Evolutionary conservation across 495 filamentous ascomycete genomes (phyloP).

Genomic region (Glutinoglossum americanum): DNA sequence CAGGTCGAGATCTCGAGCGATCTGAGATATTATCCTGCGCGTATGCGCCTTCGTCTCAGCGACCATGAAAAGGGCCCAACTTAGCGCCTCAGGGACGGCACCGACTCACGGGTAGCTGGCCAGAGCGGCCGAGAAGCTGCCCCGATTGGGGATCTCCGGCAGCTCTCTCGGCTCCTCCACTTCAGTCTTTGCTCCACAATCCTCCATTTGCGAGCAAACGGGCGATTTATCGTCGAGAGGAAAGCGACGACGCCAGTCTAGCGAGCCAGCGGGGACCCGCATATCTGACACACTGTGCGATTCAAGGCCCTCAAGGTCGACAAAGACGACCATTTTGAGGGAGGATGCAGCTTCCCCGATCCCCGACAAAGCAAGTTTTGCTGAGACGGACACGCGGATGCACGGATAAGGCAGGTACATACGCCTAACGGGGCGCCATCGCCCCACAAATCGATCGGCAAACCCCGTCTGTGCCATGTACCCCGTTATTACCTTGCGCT

Average conservation of each 20-base stretch:
- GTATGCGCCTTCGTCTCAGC: constrained; percentile 7
- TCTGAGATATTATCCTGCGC: constrained; percentile 48
- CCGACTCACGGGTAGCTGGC: constrained; percentile 69
- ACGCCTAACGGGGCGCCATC: background rate
- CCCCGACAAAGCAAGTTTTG: background rate
- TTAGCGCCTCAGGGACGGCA: constrained; percentile 7
- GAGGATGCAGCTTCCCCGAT: background rate
- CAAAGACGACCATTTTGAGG: constrained; percentile 7
- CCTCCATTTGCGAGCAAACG: background rate
- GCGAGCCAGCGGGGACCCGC: constrained; percentile 6
- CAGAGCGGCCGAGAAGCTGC: constrained; percentile 46
- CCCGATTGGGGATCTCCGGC: constrained; percentile 3
- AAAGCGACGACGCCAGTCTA: background rate
- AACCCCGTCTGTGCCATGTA: too few species aligned
- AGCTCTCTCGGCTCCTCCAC: background rate
- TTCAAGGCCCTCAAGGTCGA: constrained; percentile 17
- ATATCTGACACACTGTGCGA: constrained; percentile 11
- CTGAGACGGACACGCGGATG: background rate
- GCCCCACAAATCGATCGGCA: background rate
- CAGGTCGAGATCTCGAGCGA: constrained; percentile 56
- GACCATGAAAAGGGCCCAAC: background rate
- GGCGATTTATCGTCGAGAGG: background rate
- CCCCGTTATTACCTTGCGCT: too few species aligned
- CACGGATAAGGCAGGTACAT: background rate
- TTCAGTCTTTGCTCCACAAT: background rate